phyloP scores from a whole-genome alignment of 2,329 filamentous ascomycete species.

The Phaeomoniella chlamydospora region DNA sequence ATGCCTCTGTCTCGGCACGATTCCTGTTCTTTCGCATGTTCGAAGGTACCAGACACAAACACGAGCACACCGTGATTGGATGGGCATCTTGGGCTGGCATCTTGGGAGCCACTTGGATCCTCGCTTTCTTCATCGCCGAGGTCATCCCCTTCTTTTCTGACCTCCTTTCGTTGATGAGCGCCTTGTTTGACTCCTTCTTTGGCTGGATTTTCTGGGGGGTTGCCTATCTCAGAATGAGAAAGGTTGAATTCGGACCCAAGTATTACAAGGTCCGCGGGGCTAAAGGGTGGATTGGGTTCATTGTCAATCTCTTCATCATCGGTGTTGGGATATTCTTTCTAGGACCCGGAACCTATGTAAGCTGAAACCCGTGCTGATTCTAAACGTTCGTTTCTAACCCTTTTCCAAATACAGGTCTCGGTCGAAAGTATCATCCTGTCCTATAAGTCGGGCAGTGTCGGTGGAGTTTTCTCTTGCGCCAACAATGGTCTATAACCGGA shows the following conservation, averaged over 20 bases:
- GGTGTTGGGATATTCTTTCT: conserved; percentile 67
- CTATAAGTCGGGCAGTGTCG: conserved; percentile 50
- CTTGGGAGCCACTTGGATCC: conserved; percentile 56
- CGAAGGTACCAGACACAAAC: conserved; percentile 63
- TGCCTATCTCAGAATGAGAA: conserved; percentile 29
- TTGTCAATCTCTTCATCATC: conserved; percentile 60
- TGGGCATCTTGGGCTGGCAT: conserved; percentile 71
- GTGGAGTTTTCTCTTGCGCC: conserved; percentile 60
- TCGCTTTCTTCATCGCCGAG: conserved; percentile 84
- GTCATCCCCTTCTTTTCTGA: conserved; percentile 89
- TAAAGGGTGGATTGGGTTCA: conserved; percentile 24
- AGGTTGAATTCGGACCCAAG: conserved; percentile 21
- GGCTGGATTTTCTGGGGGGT: conserved; percentile 76
- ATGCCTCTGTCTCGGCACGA: conserved; percentile 76
- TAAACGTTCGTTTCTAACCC: conserved; percentile 7
- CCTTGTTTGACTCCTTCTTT: conserved; percentile 65
- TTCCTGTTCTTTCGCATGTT: conserved; percentile 90
- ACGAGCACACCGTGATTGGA: conserved; percentile 63
- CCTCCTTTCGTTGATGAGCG: conserved; percentile 40
- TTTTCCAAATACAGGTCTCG: conserved; percentile 18
- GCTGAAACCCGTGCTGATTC: conserved; percentile 7
- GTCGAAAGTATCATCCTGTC: conserved; percentile 43
- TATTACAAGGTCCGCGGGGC: conserved; percentile 26
- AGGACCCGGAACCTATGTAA: conserved; percentile 61
- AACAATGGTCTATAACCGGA: conserved; percentile 22